Evolutionary conservation across 345 rosid species (phyloP).

Genomic region (Hibiscus tridactylites): DNA sequence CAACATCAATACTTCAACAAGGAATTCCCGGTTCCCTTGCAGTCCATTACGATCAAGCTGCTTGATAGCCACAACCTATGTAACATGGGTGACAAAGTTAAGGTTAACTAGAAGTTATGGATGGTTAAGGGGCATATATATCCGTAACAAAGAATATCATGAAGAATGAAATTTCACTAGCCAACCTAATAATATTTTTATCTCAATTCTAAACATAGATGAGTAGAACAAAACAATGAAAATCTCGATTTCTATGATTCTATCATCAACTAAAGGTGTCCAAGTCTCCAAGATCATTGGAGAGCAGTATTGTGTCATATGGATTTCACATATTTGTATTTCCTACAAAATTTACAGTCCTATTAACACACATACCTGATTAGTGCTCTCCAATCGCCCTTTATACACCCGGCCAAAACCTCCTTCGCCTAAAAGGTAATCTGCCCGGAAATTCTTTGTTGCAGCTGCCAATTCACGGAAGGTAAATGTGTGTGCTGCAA

Average conservation of each 20-base stretch:
- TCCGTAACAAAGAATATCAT: background rate
- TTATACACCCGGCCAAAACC: conserved; percentile 68
- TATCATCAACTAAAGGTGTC: background rate
- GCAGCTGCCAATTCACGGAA: conserved; percentile 62
- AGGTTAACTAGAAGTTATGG: background rate
- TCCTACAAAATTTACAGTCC: conserved; percentile 5
- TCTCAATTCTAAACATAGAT: no score
- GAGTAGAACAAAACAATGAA: no score
- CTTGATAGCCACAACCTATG: conserved; percentile 88
- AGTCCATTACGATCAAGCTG: conserved; percentile 90
- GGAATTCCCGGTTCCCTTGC: conserved; percentile 95
- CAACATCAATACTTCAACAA: conserved; percentile 88
- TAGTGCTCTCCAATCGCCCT: conserved; percentile 52
- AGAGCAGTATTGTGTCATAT: background rate
- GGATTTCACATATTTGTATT: background rate
- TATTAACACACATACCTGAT: conserved; percentile 34
- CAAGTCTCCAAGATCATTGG: background rate
- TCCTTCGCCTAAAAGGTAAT: conserved; percentile 63
- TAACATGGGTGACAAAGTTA: conserved; percentile 13
- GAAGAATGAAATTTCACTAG: background rate
- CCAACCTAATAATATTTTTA: background rate
- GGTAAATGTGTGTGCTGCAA: conserved; percentile 57
- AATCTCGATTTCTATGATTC: no score
- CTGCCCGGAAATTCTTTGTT: conserved; percentile 55
- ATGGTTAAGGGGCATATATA: background rate